Percentiles rank a stretch among this genome's conserved stretches.
Conservation (phyloP, 495 filamentous ascomycete genomes). For the Penicillium cataractarum region DNA sequence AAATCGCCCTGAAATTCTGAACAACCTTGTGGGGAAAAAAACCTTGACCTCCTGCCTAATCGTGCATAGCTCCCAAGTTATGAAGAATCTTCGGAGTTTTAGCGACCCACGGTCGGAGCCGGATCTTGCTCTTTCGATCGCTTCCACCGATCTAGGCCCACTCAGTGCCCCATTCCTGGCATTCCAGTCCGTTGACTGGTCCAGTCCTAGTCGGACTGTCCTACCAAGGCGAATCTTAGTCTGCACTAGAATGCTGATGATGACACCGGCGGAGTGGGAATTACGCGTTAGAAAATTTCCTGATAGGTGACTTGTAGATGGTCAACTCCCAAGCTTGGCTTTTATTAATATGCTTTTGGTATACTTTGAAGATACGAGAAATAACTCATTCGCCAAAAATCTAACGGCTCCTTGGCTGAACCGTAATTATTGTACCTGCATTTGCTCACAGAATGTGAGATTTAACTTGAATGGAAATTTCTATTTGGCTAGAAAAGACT, state of each 20-base stretch:
- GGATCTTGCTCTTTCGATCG: conserved; percentile 13
- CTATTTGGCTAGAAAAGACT: not conserved
- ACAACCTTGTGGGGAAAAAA: not conserved
- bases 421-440: not conserved
- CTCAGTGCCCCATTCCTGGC: not conserved
- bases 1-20: not conserved
- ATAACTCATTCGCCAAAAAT: not conserved
- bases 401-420: not conserved
- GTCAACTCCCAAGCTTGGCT: not conserved
- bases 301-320: not conserved
- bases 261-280: not conserved
- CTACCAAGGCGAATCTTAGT: not conserved
- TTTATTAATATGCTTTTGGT: not conserved
- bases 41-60: conserved; percentile 11
- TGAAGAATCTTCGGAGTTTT: not conserved
- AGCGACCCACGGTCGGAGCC: conserved; percentile 9
- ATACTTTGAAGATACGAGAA: conserved; percentile 1
- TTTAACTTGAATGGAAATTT: too few species aligned
- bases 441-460: not conserved
- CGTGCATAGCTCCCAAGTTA: not conserved
- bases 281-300: conserved; percentile 15
- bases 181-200: not conserved
- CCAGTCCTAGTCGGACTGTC: not conserved
- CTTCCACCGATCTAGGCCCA: conserved; percentile 9
- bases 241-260: not conserved